Conservation (phyloP, 2,329 filamentous ascomycete species). For the Colletotrichum sp. region DNA sequence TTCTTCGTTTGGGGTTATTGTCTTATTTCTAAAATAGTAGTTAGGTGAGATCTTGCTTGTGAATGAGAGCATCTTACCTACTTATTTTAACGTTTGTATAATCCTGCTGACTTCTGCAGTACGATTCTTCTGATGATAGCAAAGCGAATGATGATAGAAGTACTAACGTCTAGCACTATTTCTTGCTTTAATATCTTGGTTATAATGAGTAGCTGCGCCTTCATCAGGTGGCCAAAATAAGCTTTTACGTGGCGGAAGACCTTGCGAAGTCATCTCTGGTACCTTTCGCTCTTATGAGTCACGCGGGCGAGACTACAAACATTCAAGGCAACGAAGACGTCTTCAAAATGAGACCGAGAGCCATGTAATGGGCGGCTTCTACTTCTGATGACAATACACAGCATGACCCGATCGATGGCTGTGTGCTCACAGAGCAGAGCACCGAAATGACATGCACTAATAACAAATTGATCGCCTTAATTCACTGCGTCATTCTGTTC, state of each 20-base stretch:
- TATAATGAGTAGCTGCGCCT: not conserved
- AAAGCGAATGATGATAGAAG: not conserved
- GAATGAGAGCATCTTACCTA: not conserved
- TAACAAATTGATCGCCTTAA: not conserved
- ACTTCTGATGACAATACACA: too few relatives aligned
- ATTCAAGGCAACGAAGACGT: too few relatives aligned
- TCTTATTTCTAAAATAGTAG: rapidly evolving
- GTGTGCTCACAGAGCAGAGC: not conserved
- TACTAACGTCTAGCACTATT: rapidly evolving
- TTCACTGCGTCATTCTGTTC: not conserved
- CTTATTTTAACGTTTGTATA: not conserved
- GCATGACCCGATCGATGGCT: not conserved
- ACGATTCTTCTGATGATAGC: not conserved
- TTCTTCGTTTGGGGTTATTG: rapidly evolving
- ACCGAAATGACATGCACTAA: not conserved
- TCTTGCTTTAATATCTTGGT: too few relatives aligned
- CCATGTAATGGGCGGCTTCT: rapidly evolving
- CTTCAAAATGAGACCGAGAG: rapidly evolving
- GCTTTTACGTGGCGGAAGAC: not conserved
- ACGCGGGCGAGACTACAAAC: not conserved
- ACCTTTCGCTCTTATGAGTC: rapidly evolving
- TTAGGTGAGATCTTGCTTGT: rapidly evolving
- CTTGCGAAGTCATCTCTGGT: not conserved
- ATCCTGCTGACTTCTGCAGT: not conserved
- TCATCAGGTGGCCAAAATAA: not conserved